These are phyloP conservation scores for Ceratocystis alfenasii DNA, from an alignment of 2,329 filamentous ascomycete genomes.

Conservation along the genomic window DNA sequence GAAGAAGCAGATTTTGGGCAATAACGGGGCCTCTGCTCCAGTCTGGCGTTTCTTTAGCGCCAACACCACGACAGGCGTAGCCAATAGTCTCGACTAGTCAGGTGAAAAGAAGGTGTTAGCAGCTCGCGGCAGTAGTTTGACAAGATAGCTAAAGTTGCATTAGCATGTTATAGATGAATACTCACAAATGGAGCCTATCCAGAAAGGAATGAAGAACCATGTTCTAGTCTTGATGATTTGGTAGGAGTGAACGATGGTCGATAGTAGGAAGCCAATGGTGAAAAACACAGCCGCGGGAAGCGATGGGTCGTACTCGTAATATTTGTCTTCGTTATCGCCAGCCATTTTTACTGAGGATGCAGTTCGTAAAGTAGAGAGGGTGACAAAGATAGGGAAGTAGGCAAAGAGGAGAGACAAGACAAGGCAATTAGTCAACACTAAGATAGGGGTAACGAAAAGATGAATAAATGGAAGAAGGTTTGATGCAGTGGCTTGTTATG, in stretches of 20 bases:
- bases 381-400: too few species aligned
- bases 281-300: slow-evolving; percentile 35
- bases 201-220: slow-evolving; percentile 43
- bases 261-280: slow-evolving; percentile 26
- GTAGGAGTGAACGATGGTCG: slow-evolving; percentile 33
- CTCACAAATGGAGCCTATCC: slow-evolving; percentile 41
- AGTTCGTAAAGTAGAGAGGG: too few species aligned
- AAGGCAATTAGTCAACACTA: too few species aligned
- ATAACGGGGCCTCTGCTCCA: slow-evolving; percentile 33
- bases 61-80: slow-evolving; percentile 19
- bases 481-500: too few species aligned
- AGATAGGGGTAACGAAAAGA: too few species aligned
- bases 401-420: too few species aligned
- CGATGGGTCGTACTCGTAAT: slow-evolving; percentile 39
- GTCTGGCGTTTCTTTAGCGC: slow-evolving; percentile 27
- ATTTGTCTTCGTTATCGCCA: too few species aligned
- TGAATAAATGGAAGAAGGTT: too few species aligned
- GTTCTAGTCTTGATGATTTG: slow-evolving; percentile 34
- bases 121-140: too few species aligned
- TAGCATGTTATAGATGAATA: neutral
- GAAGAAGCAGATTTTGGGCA: slow-evolving; percentile 34
- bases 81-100: slow-evolving; percentile 28
- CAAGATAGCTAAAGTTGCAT: neutral
- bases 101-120: slow-evolving; percentile 21
- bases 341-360: too few species aligned